Evolutionary conservation across 148 eudicot species (phyloP), one percentile per base, ranked within the genome.

Genomic region (Rhododendron henanense): DNA sequence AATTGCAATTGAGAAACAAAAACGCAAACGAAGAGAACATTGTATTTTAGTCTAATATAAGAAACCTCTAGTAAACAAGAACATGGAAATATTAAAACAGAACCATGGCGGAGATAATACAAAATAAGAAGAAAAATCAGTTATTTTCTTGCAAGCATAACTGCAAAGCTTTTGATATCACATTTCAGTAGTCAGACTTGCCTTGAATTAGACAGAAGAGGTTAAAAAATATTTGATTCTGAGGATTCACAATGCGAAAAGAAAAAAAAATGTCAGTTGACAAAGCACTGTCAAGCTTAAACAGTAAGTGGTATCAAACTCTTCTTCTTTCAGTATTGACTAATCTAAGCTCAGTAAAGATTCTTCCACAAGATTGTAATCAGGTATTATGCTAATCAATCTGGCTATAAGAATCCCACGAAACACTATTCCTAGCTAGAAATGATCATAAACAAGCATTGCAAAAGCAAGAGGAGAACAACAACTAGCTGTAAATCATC

Each of bases 381-480:
- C 31, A 59, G 18, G 65, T 28, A 73, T 83, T 51, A 61, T 21
- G 18, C 57, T n/a, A 23, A 78, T 23, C 15, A 48, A 57, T 23
- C 19, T 45, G 50, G 21, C 51, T 0, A 69, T 23, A 39, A 19
- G 18, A 53, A 53, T 37, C 41, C 83, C 44, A 35, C 47, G 33
- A 16, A 76, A 75, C 81, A 85, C 73, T 55, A 77, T 48, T 76
- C 76, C 85, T 53, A 63, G 67, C 83, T 86, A 83, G 53, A 55
- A 37, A 82, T 82, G 33, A 51, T 13, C 28, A 39, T 16, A 61
- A 63, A 67, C 39, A 50, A 78, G 81, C 19, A 75, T 63, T 86
- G 51, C 76, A 65, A 31, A 87, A 48, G 47, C 82, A 86, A 74
- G 57, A 82, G 48, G n/a, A 51, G 82, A 82, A 75, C 33, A 44